Base-by-base conservation (phyloP, 1,139 yeast genomes). In the Debaryomyces udenii region DNA sequence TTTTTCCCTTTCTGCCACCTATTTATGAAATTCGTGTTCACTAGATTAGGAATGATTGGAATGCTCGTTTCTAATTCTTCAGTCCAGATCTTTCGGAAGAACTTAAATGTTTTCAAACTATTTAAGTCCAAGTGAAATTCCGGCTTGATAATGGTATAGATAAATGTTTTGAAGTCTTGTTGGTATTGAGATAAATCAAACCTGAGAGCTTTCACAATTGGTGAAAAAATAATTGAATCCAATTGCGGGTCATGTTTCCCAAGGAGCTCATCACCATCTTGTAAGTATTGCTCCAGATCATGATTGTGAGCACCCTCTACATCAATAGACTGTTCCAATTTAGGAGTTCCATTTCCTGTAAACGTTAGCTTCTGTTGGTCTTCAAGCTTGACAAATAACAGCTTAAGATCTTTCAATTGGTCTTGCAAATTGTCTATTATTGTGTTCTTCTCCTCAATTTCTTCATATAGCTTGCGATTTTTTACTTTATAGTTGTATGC, bases 51-150 rank as follows among this genome's bases (percentile, higher is more conserved):
- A 7, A 69, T 62, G 27, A 48, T 45, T 3, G 56, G 42, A 18
- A 72, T 53, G 28, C 70, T 56, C 36, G 90, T 88, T 53, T 88
- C 96, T 42, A 93, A 74, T 58, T 93, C 99, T 51, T 89, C 96
- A 9, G 69, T 54, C 59, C 90, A 70, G 17, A 88, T 64, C 46
- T 78, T 75, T 47, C 82, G 82, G 61, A 86, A 80, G 56, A 84
- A 83, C 49, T 77, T 76, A 9, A 83, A 74, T 14, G 78, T 81
- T 50, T 74, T 78, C 41, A 81, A 61, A 44, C 56, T 64, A 28
- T 59, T 55, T 44, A 72, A 60, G 43, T 74, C 79, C 40, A 69
- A 64, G 35, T 58, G 55, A 43, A 68, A 72, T 13, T 58, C 66
- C 13, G 73, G 68, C 39, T 54, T 59, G 24, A 67, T 63, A 34